A percentile compares a stretch with the other conserved stretches of the same genome.
Evolutionary conservation across 257 asterid species (phyloP).

Genomic region (Solanum tarijense): DNA sequence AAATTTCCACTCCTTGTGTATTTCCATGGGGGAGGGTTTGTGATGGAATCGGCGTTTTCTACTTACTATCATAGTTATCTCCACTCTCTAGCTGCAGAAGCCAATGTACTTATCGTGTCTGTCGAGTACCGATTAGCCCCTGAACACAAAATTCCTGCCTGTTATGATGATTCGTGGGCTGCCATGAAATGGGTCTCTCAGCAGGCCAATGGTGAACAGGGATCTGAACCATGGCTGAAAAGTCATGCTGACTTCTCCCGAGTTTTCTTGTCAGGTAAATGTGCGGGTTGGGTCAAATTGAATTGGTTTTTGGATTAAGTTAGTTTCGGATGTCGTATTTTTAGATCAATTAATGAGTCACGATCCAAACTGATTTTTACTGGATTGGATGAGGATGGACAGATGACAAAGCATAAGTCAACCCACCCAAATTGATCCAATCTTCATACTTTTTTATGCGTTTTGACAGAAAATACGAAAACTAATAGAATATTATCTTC

Average conservation of each 20-base stretch:
- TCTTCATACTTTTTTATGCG: neutral
- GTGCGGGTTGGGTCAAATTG: neutral
- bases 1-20: slow-evolving; percentile 57
- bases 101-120: slow-evolving; percentile 45
- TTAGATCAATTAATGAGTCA: neutral
- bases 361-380: neutral
- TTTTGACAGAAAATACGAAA: neutral
- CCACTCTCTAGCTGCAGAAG: slow-evolving; percentile 28
- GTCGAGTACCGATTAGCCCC: slow-evolving; percentile 67
- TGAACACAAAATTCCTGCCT: slow-evolving; percentile 55
- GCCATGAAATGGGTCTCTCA: slow-evolving; percentile 47
- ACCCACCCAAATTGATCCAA: neutral
- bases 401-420: neutral
- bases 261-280: slow-evolving; percentile 40
- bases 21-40: slow-evolving; percentile 79
- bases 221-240: slow-evolving; percentile 52
- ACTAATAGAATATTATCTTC: neutral
- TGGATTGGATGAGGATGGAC: neutral
- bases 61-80: slow-evolving; percentile 31
- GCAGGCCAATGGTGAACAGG: slow-evolving; percentile 15
- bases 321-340: too few species aligned
- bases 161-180: slow-evolving; percentile 55
- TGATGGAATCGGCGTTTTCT: slow-evolving; percentile 50
- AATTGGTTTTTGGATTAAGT: neutral
- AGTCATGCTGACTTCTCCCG: slow-evolving; percentile 34